These are phyloP conservation scores for Malbranchea zuffiana DNA, from an alignment of 2,329 filamentous ascomycete species.

Conservation along the genomic window DNA sequence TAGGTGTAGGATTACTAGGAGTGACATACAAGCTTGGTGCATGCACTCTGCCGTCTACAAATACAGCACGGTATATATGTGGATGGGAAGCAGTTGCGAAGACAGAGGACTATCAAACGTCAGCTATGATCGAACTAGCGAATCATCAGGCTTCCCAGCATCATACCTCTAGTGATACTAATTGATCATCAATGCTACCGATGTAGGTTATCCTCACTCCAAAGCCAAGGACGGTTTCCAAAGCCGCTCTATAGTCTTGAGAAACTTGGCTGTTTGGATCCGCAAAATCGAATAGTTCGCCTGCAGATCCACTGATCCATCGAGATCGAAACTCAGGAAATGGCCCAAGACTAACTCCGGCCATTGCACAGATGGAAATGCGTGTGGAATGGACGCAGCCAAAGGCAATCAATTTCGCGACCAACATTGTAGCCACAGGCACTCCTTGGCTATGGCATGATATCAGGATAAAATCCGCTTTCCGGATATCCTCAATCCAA, in stretches of 20 bases:
- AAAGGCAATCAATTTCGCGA: conserved; percentile 84
- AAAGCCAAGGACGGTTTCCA: conserved; percentile 63
- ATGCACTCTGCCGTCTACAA: conserved; percentile 85
- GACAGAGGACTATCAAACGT: conserved; percentile 55
- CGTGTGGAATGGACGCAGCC: conserved; percentile 66
- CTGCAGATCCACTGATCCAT: conserved; percentile 80
- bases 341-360: conserved; percentile 84
- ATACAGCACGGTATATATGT: conserved; percentile 90
- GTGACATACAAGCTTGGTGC: conserved; percentile 67
- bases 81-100: conserved; percentile 80
- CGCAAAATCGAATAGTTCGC: conserved; percentile 89
- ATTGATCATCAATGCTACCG: conserved; percentile 91
- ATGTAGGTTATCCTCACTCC: conserved; percentile 78
- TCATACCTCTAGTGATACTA: conserved; percentile 76
- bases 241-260: conserved; percentile 63
- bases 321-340: conserved; percentile 86
- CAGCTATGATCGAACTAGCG: not conserved
- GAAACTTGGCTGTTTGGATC: conserved; percentile 72
- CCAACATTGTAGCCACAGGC: conserved; percentile 80
- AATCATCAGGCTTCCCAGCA: conserved; percentile 1
- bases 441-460: conserved; percentile 94
- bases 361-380: conserved; percentile 79
- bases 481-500: conserved; percentile 82
- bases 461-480: conserved; percentile 81
- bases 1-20: not conserved